Base-by-base conservation (phyloP, 495 filamentous ascomycete species). In the Melanomma pulvis-pyrius region DNA sequence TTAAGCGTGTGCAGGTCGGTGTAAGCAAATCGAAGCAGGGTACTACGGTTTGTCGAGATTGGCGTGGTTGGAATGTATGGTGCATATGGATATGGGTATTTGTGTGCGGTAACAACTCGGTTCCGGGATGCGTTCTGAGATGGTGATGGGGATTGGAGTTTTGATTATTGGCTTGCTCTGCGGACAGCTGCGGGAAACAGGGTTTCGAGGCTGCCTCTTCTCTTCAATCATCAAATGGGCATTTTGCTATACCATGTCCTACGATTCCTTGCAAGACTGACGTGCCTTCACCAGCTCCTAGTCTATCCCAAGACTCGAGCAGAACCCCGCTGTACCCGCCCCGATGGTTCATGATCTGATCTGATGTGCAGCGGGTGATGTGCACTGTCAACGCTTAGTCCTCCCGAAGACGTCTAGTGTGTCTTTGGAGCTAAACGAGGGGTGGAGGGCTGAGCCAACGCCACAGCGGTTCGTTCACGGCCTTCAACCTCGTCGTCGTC, bases 1-100 rank as follows among this genome's bases (percentile, higher is more conserved):
- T 66, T 64, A 62, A 63, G 46, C 29, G 21, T 15, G 29, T 51
- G 44, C 54, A 57, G 51, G 55, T 67, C 47, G 26, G 55, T 54
- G 13, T 61, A 48, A 34, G 44, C 28, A 29, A 49, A 15, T 1
- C 39, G 36, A 30, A 22, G 7, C 17, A 17, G 62, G 19, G 13
- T 46, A n/a, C n/a, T 44, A 44, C 39, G 39, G 13, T 6, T 44
- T 44, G 39, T 44, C 39, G 39, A 15, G 17, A 15, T 44, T 44
- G 8, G 17, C 39, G n/a, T 44, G 39, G 39, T 11, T 44, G 39
- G 13, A 44, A 15, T 44, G 17, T 44, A 7, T 44, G 39, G 39
- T n/a, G 39, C 25, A 32, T 57, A 46, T 57, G 51, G 28, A 6
- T 46, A 57, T 57, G 32, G 32, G n/a, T 28, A 24, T 44, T n/a